phyloP scores from a whole-genome alignment of 2,329 filamentous ascomycete species.

The Anthostomella pinea region DNA sequence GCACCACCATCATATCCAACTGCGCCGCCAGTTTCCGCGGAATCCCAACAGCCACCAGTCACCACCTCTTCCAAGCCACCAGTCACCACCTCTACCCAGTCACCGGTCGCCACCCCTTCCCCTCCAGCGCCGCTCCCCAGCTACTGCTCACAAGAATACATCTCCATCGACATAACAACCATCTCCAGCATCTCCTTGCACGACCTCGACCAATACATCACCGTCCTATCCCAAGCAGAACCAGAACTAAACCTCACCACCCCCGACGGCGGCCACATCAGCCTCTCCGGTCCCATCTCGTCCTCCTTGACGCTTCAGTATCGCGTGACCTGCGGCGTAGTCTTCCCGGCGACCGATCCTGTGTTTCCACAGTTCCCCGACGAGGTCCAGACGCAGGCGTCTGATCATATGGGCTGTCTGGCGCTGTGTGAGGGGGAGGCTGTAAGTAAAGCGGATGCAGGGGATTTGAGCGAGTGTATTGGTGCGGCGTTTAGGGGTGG shows the following conservation, averaged over 20 bases:
- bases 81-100: not conserved
- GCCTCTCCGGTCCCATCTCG: constrained; percentile 1
- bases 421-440: constrained; percentile 22
- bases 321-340: constrained; percentile 21
- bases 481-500: constrained; percentile 19
- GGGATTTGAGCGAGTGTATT: constrained; percentile 17
- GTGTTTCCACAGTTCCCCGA: constrained; percentile 2
- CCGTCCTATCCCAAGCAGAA: not conserved
- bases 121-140: constrained; percentile 4
- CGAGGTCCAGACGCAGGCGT: constrained; percentile 1
- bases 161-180: constrained; percentile 19
- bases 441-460: constrained; percentile 9
- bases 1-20: no score
- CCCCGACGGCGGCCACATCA: constrained; percentile 9
- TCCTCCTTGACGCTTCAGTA: constrained; percentile 10
- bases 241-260: constrained; percentile 1
- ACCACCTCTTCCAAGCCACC: constrained; percentile 1
- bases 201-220: constrained; percentile 16
- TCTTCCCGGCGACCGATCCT: constrained; percentile 4
- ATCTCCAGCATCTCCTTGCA: constrained; percentile 16
- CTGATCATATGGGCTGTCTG: constrained; percentile 14
- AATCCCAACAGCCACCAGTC: not conserved
- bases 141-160: constrained; percentile 19
- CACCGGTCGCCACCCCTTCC: constrained; percentile 3
- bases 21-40: no score